A percentile compares a stretch with the other conserved stretches of the same genome.
phyloP scores from a whole-genome alignment of 164 flowering plant genomes.

The Aristolochia fimbriata region DNA sequence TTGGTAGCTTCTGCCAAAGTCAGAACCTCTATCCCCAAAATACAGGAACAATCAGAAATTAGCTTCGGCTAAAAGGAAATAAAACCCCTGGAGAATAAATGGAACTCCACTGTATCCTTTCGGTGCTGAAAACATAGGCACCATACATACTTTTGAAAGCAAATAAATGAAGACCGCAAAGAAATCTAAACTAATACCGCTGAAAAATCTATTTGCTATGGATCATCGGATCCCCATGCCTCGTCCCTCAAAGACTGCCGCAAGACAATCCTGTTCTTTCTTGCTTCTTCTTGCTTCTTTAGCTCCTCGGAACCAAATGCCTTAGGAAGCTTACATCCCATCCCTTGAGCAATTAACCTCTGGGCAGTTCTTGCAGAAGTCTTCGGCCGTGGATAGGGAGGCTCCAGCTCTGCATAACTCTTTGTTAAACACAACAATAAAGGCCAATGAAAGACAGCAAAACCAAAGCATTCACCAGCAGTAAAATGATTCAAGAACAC shows the following conservation, averaged over 20 bases:
- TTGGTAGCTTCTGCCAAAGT: no score
- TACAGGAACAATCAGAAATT: no score
- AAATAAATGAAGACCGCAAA: neutral
- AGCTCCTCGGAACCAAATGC: slow-evolving; percentile 53
- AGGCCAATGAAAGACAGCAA: no score
- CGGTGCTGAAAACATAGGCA: no score
- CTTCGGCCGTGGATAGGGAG: slow-evolving; percentile 73
- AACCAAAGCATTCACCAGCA: no score
- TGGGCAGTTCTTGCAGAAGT: slow-evolving; percentile 85
- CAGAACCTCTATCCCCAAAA: no score
- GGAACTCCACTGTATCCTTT: neutral
- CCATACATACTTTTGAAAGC: neutral
- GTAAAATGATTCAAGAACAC: neutral
- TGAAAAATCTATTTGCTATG: neutral
- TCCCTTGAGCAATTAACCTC: slow-evolving; percentile 80
- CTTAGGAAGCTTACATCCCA: slow-evolving; percentile 64
- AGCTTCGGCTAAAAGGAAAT: neutral
- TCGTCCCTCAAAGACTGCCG: slow-evolving; percentile 70
- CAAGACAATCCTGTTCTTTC: slow-evolving; percentile 51
- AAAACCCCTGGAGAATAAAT: neutral
- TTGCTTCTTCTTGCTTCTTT: slow-evolving; percentile 71
- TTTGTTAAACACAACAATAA: neutral
- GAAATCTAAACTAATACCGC: no score
- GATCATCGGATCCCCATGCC: slow-evolving; percentile 80
- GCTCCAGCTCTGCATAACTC: slow-evolving; percentile 55